Conservation (phyloP, 805 yeast genomes). For the Wickerhamiella siamensis region DNA sequence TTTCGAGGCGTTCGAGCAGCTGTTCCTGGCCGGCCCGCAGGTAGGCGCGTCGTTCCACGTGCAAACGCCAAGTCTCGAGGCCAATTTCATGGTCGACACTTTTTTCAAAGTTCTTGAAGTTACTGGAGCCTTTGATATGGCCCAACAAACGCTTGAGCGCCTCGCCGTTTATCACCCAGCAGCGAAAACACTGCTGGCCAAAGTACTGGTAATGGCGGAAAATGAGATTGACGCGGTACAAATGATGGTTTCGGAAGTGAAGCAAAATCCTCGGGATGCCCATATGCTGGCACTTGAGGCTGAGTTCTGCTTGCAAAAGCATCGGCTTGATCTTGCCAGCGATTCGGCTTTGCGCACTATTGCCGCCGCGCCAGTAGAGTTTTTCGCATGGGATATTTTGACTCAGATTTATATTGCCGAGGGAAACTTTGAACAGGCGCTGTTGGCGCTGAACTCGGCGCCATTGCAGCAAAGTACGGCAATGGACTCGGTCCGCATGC, state of each 20-base stretch:
- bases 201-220: slow-evolving; percentile 29
- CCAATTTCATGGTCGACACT: slow-evolving; percentile 64
- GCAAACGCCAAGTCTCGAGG: slow-evolving; percentile 48
- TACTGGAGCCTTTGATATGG: slow-evolving; percentile 51
- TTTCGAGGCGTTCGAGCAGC: slow-evolving; percentile 46
- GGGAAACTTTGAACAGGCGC: slow-evolving; percentile 44
- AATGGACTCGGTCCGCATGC: slow-evolving; percentile 33
- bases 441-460: slow-evolving; percentile 55
- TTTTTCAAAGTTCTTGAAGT: slow-evolving; percentile 48
- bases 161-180: slow-evolving; percentile 38
- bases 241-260: slow-evolving; percentile 29
- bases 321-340: slow-evolving; percentile 41
- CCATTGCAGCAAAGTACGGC: slow-evolving; percentile 46
- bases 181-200: slow-evolving; percentile 36
- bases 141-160: slow-evolving; percentile 41
- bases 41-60: slow-evolving; percentile 55
- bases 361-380: slow-evolving; percentile 60
- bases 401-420: slow-evolving; percentile 44
- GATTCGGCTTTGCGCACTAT: slow-evolving; percentile 46
- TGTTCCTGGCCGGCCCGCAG: slow-evolving; percentile 52
- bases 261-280: slow-evolving; percentile 39
- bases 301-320: slow-evolving; percentile 42
- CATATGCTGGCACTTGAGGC: slow-evolving; percentile 48
- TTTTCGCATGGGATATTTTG: slow-evolving; percentile 54
- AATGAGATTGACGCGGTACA: slow-evolving; percentile 37